Evolutionary conservation across 2,329 filamentous ascomycete genomes (phyloP).

Genomic region (Didymella segeticola): DNA sequence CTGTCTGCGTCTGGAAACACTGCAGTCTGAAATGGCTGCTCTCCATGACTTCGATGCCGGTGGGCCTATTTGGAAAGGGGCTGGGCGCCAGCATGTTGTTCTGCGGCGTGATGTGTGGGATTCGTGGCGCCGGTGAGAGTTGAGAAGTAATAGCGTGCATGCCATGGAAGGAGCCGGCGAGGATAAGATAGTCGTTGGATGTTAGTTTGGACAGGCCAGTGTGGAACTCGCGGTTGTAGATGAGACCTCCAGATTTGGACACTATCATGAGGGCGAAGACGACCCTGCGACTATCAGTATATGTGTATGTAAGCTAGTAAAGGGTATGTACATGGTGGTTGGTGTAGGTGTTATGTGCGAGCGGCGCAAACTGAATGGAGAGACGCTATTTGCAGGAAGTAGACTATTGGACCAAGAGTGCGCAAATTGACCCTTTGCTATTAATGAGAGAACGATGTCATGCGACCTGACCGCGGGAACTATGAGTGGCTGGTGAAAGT

Average conservation of each 20-base stretch:
- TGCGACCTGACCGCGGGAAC: neutral
- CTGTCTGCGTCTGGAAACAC: slow-evolving; percentile 94
- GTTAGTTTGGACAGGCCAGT: slow-evolving; percentile 85
- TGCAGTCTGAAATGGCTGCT: slow-evolving; percentile 93
- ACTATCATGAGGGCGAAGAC: slow-evolving; percentile 96
- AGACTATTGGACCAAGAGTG: neutral
- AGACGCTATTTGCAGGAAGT: neutral
- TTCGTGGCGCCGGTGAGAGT: slow-evolving; percentile 46
- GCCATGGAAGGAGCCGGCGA: slow-evolving; percentile 95
- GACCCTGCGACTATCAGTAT: slow-evolving; percentile 68
- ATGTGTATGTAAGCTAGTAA: neutral
- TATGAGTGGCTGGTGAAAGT: slow-evolving; percentile 3
- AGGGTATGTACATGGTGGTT: slow-evolving; percentile 22
- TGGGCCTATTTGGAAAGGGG: slow-evolving; percentile 55
- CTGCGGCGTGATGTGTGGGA: slow-evolving; percentile 30
- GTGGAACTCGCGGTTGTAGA: slow-evolving; percentile 95
- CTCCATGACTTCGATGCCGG: slow-evolving; percentile 91
- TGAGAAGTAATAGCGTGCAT: slow-evolving; percentile 68
- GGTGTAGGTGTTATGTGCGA: neutral
- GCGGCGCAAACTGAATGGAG: neutral
- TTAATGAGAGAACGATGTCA: neutral
- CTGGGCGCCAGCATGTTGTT: slow-evolving; percentile 25
- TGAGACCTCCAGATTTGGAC: slow-evolving; percentile 95
- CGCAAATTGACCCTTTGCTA: neutral
- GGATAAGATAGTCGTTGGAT: slow-evolving; percentile 95